Evolutionary conservation across 441 rosid species (phyloP), one percentile per base, ranked within the genome.

Genomic region (Gossypium gossypioides): DNA sequence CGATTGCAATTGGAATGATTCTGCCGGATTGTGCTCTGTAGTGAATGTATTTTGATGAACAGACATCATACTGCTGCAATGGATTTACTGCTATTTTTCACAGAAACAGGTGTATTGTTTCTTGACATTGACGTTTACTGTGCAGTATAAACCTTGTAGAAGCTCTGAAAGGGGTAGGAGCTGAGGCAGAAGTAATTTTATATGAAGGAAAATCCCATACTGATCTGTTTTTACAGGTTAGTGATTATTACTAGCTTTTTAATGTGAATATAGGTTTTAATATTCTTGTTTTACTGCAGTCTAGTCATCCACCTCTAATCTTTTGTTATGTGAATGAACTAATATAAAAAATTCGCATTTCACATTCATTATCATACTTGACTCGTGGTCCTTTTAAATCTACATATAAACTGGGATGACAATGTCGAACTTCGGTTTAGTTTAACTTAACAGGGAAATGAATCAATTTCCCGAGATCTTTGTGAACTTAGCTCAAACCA

Each of bases 221-320:
- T 0, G 94, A 89, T 74, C 77, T 89, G 63, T 89, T 89, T 78
- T 86, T 89, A 67, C 94, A 89, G 83, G 94, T 87, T 73, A 78
- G 80, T 79, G 59, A 63, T 61, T 18, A 1, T 76, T 65, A 2
- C 59, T 19, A 12, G 16, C 24, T 70, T 48, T 37, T 18, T 12
- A 13, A 12, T 58, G 46, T 19, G 44, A 40, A 50, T 70, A 15
- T 25, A n/a, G 64, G 54, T 58, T 66, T 34, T 50, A 68, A 27
- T 46, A 50, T 15, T 15, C 46, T 32, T 62, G 55, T 46, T 44
- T 62, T 40, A n/a, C 16, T 37, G 48, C 21, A 6, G n/a, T 67
- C 24, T 24, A 19, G 15, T n/a, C 13, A 6, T 22, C n/a, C 22
- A 8, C 5, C 0, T 6, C 56, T 65, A 65, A 16, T 24, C 15